A percentile compares a stretch with the other conserved stretches of the same genome.
These are phyloP conservation scores for Vitis riparia DNA, from an alignment of 164 flowering plant genomes.

Conservation along the genomic window DNA sequence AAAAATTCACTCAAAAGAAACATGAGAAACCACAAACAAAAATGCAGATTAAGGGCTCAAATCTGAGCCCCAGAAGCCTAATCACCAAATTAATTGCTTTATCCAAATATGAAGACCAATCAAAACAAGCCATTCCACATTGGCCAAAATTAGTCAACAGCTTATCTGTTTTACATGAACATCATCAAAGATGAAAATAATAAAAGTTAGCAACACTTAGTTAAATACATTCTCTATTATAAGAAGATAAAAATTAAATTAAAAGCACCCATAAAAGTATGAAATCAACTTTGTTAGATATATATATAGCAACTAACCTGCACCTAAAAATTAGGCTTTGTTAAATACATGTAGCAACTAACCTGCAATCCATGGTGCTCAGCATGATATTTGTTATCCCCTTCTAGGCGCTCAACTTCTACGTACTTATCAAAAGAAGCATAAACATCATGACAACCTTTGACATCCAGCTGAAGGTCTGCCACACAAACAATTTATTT, in stretches of 20 bases:
- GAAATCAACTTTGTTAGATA: no score
- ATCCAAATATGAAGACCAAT: background rate
- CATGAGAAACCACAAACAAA: background rate
- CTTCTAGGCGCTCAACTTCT: slow-evolving; percentile 71
- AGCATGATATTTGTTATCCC: slow-evolving; percentile 72
- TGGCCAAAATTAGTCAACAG: background rate
- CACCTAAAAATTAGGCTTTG: no score
- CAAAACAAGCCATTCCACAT: background rate
- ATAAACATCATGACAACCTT: slow-evolving; percentile 75
- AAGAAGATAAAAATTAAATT: no score
- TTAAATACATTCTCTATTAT: no score
- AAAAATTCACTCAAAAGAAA: background rate
- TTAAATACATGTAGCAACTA: slow-evolving; percentile 4
- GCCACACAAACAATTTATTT: slow-evolving; percentile 11
- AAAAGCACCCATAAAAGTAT: no score
- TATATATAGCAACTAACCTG: no score
- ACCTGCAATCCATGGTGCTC: slow-evolving; percentile 73
- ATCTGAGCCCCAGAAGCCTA: background rate
- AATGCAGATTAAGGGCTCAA: background rate
- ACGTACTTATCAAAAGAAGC: slow-evolving; percentile 79
- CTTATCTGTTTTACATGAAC: background rate
- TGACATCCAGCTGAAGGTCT: slow-evolving; percentile 77
- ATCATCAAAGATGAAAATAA: background rate
- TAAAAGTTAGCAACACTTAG: background rate
- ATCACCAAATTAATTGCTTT: background rate